These are phyloP conservation scores for Globisporangium radiosum DNA, from an alignment of 352 stramenopile genomes.

Conservation along the genomic window DNA sequence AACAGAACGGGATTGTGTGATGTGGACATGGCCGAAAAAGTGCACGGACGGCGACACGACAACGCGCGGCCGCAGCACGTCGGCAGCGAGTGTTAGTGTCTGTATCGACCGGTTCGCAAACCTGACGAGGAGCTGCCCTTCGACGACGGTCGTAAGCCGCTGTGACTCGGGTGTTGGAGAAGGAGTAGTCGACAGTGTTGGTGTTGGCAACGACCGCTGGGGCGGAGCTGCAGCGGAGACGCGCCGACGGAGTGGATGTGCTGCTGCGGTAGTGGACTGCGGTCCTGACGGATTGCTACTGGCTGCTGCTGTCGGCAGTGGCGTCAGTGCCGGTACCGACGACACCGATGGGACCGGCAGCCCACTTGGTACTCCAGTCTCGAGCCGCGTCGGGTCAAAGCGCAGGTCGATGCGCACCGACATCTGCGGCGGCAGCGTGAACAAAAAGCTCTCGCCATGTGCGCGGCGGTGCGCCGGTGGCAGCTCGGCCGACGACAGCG, in stretches of 20 bases:
- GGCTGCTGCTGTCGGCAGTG: neutral
- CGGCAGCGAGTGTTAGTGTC: slow-evolving; percentile 35
- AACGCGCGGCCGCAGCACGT: slow-evolving; percentile 45
- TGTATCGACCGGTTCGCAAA: slow-evolving; percentile 68
- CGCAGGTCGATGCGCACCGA: slow-evolving; percentile 63
- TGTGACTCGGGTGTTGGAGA: slow-evolving; percentile 3
- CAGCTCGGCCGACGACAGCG: slow-evolving; percentile 46
- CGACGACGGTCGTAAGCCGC: slow-evolving; percentile 20
- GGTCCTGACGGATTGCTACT: slow-evolving; percentile 1
- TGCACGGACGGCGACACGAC: slow-evolving; percentile 59
- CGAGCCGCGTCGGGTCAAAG: slow-evolving; percentile 27
- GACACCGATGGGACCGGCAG: too few species aligned
- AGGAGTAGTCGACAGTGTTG: neutral
- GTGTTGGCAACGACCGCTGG: neutral
- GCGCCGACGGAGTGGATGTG: too few species aligned
- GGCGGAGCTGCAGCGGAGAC: too few species aligned
- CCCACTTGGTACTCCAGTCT: too few species aligned
- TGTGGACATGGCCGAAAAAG: slow-evolving; percentile 59
- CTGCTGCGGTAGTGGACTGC: too few species aligned
- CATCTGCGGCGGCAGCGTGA: slow-evolving; percentile 59
- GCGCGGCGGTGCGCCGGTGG: slow-evolving; percentile 44
- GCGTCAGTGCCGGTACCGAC: too few species aligned
- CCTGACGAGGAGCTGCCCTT: slow-evolving; percentile 53
- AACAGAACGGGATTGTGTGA: slow-evolving; percentile 33
- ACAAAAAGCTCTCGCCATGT: slow-evolving; percentile 63